Conservation (phyloP, 257 asterid genomes). For the Dorcoceras hygrometricum region DNA sequence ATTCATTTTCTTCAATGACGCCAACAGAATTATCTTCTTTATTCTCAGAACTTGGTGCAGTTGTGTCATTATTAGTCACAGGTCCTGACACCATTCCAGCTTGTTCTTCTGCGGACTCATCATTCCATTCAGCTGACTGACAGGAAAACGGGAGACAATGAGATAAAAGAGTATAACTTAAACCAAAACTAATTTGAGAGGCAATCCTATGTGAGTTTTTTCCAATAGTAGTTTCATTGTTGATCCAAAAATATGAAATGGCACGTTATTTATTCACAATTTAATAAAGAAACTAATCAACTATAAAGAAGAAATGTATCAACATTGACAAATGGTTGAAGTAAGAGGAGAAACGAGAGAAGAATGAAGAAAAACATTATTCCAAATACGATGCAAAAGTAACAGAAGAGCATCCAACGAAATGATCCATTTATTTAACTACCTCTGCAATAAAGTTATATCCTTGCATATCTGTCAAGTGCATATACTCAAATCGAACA, state of each 20-base stretch:
- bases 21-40: conserved; percentile 50
- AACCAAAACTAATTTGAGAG: conserved; percentile 4
- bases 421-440: conserved; percentile 6
- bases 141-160: conserved; percentile 15
- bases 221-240: background rate
- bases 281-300: background rate
- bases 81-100: conserved; percentile 45
- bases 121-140: conserved; percentile 88
- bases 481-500: conserved; percentile 1
- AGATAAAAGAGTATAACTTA: conserved; percentile 10
- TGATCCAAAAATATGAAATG: conserved; percentile 8
- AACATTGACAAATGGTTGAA: background rate
- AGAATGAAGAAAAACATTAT: background rate
- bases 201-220: background rate
- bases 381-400: background rate
- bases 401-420: conserved; percentile 4
- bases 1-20: conserved; percentile 71
- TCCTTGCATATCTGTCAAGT: background rate
- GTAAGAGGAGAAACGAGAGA: background rate
- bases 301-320: background rate
- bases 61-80: conserved; percentile 38
- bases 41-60: conserved; percentile 51
- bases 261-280: conserved; percentile 4
- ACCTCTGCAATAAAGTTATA: conserved; percentile 1
- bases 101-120: conserved; percentile 75